Evolutionary conservation across 495 filamentous ascomycete species (phyloP), one percentile per base, ranked within the genome.

Genomic region (Clohesyomyces aquaticus): DNA sequence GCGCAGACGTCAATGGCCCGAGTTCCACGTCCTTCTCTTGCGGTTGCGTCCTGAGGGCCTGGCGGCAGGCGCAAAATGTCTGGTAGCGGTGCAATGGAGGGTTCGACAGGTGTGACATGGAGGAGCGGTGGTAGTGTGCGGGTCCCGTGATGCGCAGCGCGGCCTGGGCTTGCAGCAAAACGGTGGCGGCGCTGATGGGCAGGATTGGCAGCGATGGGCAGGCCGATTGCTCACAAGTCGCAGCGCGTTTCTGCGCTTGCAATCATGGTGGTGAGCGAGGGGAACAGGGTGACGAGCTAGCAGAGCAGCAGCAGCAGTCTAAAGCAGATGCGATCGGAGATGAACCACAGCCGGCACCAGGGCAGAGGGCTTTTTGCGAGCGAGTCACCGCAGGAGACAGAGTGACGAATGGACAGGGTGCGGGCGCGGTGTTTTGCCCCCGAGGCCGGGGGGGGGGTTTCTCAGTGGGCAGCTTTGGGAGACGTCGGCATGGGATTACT

Each of bases 281-380:
- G 14, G 32, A 38, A 6, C 6, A 14, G 32, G 32, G 14, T 38
- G 32, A 38, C 53, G 26, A 56, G 53, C 53, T 47, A 42, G 56
- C 16, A 19, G 11, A 27, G 35, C 28, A 47, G 19, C 32, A 46
- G 19, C 43, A 48, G 49, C 51, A 53, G 38, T 26, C 41, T 26
- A 38, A 38, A 27, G 29, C 47, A 63, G 61, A 65, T 65, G 52
- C 41, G 61, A 65, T 65, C 61, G 61, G 61, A 65, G 61, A 65
- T 65, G 61, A 58, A 35, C 61, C 61, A 53, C 52, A 59, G 43
- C 21, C 43, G 43, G 43, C 43, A 38, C 43, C 4, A 47, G 43
- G 43, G 43, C 43, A 16, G 6, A 16, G 32, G 47, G 32, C 21
- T 47, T 21, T 26, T 27, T 25, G 25, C 29, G 18, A 26, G 38